These are phyloP conservation scores for Bruguiera parviflora DNA, from an alignment of 345 rosid genomes.

Conservation along the genomic window DNA sequence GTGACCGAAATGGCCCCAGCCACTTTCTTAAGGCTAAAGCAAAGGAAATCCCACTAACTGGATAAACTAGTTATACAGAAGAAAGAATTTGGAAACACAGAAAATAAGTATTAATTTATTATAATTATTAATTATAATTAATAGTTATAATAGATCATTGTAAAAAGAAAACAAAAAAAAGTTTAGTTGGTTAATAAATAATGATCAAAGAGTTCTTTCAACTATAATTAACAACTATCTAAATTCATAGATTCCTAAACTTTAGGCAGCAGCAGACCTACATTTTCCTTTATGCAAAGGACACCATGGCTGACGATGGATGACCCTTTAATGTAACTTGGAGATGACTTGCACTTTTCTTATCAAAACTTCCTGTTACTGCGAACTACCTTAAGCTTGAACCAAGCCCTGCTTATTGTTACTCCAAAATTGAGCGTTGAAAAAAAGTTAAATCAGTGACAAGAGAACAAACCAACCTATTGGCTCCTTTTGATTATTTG, in stretches of 20 bases:
- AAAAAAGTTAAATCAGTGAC: too few species aligned
- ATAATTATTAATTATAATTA: too few species aligned
- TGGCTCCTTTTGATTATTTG: too few species aligned
- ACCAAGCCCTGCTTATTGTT: too few species aligned
- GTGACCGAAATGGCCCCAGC: constrained; percentile 30
- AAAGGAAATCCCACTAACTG: constrained; percentile 40
- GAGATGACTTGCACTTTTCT: neutral
- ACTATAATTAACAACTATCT: neutral
- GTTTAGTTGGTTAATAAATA: neutral
- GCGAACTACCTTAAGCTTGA: too few species aligned
- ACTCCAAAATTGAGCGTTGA: too few species aligned
- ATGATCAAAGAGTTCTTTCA: constrained; percentile 21
- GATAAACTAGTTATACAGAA: neutral
- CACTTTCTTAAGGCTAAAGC: constrained; percentile 65
- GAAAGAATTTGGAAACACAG: constrained; percentile 18
- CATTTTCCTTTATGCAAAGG: constrained; percentile 6
- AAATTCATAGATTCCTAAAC: constrained; percentile 10
- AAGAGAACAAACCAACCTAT: too few species aligned
- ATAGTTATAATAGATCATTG: too few species aligned
- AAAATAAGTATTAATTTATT: too few species aligned
- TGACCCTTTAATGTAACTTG: neutral
- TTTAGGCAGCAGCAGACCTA: constrained; percentile 4
- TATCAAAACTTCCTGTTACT: too few species aligned
- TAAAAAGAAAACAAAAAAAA: too few species aligned
- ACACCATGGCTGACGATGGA: constrained; percentile 1